These are phyloP conservation scores for Saturnispora besseyi DNA, from an alignment of 805 yeast genomes.

Conservation along the genomic window DNA sequence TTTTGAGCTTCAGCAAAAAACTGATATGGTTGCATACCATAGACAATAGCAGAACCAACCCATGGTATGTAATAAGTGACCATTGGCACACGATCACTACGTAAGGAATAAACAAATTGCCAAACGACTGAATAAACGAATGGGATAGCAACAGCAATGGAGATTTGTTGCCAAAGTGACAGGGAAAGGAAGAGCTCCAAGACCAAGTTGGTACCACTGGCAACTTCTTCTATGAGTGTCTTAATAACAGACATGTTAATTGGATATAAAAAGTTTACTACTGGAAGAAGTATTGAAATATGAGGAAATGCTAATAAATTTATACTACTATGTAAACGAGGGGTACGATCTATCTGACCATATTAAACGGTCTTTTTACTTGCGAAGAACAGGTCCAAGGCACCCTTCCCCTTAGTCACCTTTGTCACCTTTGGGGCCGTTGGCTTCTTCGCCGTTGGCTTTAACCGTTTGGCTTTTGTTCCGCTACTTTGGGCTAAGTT, in stretches of 20 bases:
- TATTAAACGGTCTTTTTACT: conserved; percentile 17
- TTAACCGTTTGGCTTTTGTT: conserved; percentile 10
- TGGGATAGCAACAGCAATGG: conserved; percentile 39
- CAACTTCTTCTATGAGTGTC: conserved; percentile 16
- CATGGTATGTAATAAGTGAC: conserved; percentile 93
- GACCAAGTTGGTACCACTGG: conserved; percentile 1
- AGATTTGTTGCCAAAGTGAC: conserved; percentile 21
- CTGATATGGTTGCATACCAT: conserved; percentile 90
- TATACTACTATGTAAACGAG: conserved; percentile 4
- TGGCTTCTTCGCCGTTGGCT: conserved; percentile 19
- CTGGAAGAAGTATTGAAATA: not conserved
- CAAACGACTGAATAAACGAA: conserved; percentile 55
- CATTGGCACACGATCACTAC: conserved; percentile 79
- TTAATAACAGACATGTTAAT: conserved; percentile 22
- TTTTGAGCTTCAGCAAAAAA: conserved; percentile 72
- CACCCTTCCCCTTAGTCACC: conserved; percentile 45
- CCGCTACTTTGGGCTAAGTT: conserved; percentile 18
- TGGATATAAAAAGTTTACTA: not conserved
- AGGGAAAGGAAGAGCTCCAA: conserved; percentile 15
- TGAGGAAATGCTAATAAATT: not conserved
- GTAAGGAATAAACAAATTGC: conserved; percentile 61
- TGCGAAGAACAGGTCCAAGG: conserved; percentile 60
- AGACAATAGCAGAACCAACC: conserved; percentile 83
- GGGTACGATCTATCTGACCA: conserved; percentile 7
- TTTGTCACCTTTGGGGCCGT: conserved; percentile 25